Percentiles rank a stretch among this genome's conserved stretches.
These are phyloP conservation scores for Penicillium brevicompactum DNA, from an alignment of 2,329 filamentous ascomycete genomes.

Conservation along the genomic window DNA sequence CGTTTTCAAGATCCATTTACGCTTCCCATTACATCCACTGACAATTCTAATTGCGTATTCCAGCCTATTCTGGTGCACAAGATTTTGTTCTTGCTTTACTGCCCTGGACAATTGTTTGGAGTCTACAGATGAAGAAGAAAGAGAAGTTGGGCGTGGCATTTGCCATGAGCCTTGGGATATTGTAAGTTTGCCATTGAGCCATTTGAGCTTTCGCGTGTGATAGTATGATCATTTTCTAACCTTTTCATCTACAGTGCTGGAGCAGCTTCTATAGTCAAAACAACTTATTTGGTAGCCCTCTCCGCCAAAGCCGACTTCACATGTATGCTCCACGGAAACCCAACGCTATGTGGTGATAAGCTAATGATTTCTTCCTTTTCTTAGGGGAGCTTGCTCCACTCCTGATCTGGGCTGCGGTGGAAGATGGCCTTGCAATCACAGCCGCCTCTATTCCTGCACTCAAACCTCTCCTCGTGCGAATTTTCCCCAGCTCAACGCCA, in stretches of 20 bases:
- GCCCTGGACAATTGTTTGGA: constrained; percentile 41
- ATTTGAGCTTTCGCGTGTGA: too few species aligned
- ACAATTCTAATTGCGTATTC: not conserved
- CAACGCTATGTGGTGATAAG: not conserved
- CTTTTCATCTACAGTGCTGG: constrained; percentile 15
- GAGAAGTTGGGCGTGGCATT: constrained; percentile 42
- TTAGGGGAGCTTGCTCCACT: constrained; percentile 22
- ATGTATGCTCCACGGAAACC: constrained; percentile 11
- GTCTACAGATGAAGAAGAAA: constrained; percentile 38
- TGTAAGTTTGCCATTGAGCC: constrained; percentile 16
- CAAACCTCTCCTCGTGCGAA: constrained; percentile 26
- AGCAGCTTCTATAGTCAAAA: constrained; percentile 25
- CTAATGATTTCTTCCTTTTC: not conserved
- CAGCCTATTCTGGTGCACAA: constrained; percentile 26
- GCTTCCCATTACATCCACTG: not conserved
- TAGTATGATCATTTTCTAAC: not conserved
- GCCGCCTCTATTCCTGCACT: constrained; percentile 32
- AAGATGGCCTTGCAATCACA: constrained; percentile 31
- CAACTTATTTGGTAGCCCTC: constrained; percentile 20
- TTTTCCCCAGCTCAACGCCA: constrained; percentile 13
- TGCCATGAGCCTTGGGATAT: constrained; percentile 42
- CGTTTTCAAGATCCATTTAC: not conserved
- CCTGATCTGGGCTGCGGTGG: constrained; percentile 31
- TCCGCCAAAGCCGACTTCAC: constrained; percentile 27
- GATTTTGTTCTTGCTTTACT: constrained; percentile 41